Percentiles rank a stretch among this genome's conserved stretches.
phyloP scores from a whole-genome alignment of 2,329 filamentous ascomycete genomes.

The Didymellaceae sp. region DNA sequence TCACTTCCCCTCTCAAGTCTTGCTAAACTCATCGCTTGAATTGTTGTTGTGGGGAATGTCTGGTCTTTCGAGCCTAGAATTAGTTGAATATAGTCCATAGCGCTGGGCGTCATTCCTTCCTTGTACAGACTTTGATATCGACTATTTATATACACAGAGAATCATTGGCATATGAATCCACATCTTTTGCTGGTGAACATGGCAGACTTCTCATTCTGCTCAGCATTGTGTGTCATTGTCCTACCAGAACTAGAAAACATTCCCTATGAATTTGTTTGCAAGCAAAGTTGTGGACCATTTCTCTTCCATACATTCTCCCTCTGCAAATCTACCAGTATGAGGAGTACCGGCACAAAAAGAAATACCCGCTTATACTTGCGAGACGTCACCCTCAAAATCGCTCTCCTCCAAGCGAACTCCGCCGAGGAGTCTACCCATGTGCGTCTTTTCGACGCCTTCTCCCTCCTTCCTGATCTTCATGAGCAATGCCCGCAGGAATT shows the following conservation, averaged over 20 bases:
- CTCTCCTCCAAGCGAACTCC: conserved; percentile 45
- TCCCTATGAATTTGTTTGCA: too few relatives aligned
- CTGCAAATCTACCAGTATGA: too few relatives aligned
- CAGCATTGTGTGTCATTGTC: too few relatives aligned
- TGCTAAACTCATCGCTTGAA: conserved; percentile 26
- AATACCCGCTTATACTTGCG: neutral
- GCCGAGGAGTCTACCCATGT: conserved; percentile 51
- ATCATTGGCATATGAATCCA: neutral
- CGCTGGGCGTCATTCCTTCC: conserved; percentile 25
- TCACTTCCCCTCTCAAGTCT: conserved; percentile 22
- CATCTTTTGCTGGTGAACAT: neutral
- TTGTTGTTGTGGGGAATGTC: too few relatives aligned
- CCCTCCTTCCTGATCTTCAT: conserved; percentile 42
- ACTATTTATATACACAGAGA: conserved; percentile 1
- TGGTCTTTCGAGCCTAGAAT: neutral
- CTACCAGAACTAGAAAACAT: too few relatives aligned
- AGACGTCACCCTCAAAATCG: conserved; percentile 32
- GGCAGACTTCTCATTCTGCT: neutral
- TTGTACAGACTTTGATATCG: conserved; percentile 22
- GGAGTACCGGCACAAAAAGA: too few relatives aligned
- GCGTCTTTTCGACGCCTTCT: conserved; percentile 52
- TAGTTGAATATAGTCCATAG: conserved; percentile 10
- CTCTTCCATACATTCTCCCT: too few relatives aligned
- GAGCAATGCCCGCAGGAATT: conserved; percentile 49
- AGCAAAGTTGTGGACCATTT: too few relatives aligned